phyloP scores from a whole-genome alignment of 2,329 filamentous ascomycete species.

The Alternaria angustiovoidea region DNA sequence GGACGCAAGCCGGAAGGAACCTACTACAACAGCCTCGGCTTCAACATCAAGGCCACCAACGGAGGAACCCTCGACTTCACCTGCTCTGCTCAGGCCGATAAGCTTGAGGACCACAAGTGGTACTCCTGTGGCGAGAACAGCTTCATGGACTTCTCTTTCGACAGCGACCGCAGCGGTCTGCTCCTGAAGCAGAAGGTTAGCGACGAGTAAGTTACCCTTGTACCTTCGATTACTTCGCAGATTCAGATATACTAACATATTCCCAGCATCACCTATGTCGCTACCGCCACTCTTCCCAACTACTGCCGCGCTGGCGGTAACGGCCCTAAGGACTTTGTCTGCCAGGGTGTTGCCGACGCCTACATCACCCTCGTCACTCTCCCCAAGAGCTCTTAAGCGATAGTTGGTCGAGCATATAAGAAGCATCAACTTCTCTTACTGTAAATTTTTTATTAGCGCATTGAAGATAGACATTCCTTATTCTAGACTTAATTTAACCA shows the following conservation, averaged over 20 bases:
- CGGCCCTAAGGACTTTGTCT: conserved; percentile 69
- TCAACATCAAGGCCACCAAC: conserved; percentile 29
- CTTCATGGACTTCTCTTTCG: conserved; percentile 23
- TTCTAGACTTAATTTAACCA: conserved; percentile 1
- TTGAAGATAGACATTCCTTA: neutral
- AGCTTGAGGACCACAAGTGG: conserved; percentile 19
- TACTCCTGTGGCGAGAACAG: conserved; percentile 25
- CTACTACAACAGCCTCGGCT: conserved; percentile 23
- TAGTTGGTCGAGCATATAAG: neutral
- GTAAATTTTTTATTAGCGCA: neutral
- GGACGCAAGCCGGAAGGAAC: conserved; percentile 32
- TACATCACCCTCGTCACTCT: conserved; percentile 50
- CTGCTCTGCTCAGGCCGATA: conserved; percentile 10
- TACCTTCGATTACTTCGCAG: neutral
- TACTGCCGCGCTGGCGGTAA: conserved; percentile 26
- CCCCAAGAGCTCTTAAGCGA: neutral
- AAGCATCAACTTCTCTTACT: neutral
- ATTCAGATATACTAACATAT: conserved; percentile 5
- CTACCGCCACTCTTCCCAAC: conserved; percentile 23
- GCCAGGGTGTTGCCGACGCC: conserved; percentile 72
- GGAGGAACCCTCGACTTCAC: conserved; percentile 18
- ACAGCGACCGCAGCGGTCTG: conserved; percentile 21
- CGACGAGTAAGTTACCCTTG: conserved; percentile 15
- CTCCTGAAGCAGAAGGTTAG: conserved; percentile 24
- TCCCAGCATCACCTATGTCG: conserved; percentile 18